Evolutionary conservation across 2,329 filamentous ascomycete genomes (phyloP).

Genomic region (Calcarisporium arbuscula): DNA sequence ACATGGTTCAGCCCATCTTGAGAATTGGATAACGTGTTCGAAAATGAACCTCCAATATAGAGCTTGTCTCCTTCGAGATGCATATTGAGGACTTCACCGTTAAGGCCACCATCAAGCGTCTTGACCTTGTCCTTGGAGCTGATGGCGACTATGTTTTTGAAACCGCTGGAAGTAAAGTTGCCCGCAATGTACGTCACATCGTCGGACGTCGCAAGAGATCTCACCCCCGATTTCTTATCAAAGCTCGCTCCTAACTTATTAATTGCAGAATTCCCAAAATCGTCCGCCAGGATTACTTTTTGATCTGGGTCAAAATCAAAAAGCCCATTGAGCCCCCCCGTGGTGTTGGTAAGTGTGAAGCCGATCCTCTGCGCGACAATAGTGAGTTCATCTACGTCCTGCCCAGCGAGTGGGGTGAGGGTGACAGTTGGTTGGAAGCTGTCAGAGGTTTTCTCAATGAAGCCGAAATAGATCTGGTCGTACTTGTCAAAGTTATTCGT

Average conservation of each 20-base stretch:
- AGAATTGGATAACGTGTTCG: constrained; percentile 58
- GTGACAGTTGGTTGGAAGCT: constrained; percentile 78
- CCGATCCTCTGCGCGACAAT: constrained; percentile 86
- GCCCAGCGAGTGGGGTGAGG: constrained; percentile 60
- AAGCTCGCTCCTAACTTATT: constrained; percentile 71
- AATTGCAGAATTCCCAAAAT: constrained; percentile 67
- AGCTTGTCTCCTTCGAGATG: constrained; percentile 59
- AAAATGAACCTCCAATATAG: constrained; percentile 83
- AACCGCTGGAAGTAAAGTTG: constrained; percentile 66
- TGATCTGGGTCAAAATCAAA: constrained; percentile 74
- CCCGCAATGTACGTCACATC: constrained; percentile 72
- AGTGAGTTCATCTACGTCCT: constrained; percentile 56
- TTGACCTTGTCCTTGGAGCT: constrained; percentile 56
- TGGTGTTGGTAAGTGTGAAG: constrained; percentile 67
- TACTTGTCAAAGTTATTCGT: constrained; percentile 97
- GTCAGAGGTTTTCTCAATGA: constrained; percentile 66
- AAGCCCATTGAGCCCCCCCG: constrained; percentile 78
- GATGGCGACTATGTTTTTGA: constrained; percentile 73
- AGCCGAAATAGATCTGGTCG: constrained; percentile 82
- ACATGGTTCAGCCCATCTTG: constrained; percentile 65
- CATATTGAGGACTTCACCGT: constrained; percentile 70
- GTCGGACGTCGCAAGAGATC: constrained; percentile 57
- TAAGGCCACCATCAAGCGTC: constrained; percentile 65
- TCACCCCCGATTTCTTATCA: constrained; percentile 59
- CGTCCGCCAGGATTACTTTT: constrained; percentile 45